Base-by-base conservation (phyloP, 768 basidiomycete genomes). In the Pholiota conissans region DNA sequence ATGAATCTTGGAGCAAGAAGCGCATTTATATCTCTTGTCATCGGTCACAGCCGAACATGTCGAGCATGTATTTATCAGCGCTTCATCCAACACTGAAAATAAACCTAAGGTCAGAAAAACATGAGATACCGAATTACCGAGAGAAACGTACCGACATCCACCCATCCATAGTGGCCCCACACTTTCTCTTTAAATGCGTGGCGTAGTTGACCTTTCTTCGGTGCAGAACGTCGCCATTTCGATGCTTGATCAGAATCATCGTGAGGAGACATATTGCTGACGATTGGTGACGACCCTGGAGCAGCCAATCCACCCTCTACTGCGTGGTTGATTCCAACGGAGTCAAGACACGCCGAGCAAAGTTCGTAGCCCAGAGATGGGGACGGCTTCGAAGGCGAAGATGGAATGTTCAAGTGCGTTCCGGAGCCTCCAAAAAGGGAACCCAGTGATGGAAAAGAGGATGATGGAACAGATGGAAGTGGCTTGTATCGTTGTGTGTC, bases 181-280 rank as follows among this genome's bases (percentile, higher is more conserved):
- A 90, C 79, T 70, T 91, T 91, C 73, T 96, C 95, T 42, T 84
- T 72, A 68, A 90, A 98, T 1, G 91, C 88, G 68, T 98, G 95
- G 10, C 95, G 81, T 48, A 89, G 70, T 59, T 89, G 82, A 13
- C 91, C 91, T 69, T 91, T 92, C 63, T 82, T 84, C 1, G 90
- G 89, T 1, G 88, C 85, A 28, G 85, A 82, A 34, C 90, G 76
- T 60, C 83, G 73, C 84, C 86, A 84, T 58, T 81, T 77, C n/a
- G 81, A 82, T 57, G 76, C 79, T 28, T 73, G 69, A 63, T 76
- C 77, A 8, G 80, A 76, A 65, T 86, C 84, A 60, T 81, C 81
- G 8, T 80, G 80, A 1, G 83, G 76, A n/a, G 81, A 75, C 20
- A 71, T 75, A n/a, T 71, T 66, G 30, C 71, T 67, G 22, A 72